A percentile compares a stretch with the other conserved stretches of the same genome.
These are phyloP conservation scores for Lasiosphaeris hirsuta DNA, from an alignment of 495 filamentous ascomycete genomes.

Conservation along the genomic window DNA sequence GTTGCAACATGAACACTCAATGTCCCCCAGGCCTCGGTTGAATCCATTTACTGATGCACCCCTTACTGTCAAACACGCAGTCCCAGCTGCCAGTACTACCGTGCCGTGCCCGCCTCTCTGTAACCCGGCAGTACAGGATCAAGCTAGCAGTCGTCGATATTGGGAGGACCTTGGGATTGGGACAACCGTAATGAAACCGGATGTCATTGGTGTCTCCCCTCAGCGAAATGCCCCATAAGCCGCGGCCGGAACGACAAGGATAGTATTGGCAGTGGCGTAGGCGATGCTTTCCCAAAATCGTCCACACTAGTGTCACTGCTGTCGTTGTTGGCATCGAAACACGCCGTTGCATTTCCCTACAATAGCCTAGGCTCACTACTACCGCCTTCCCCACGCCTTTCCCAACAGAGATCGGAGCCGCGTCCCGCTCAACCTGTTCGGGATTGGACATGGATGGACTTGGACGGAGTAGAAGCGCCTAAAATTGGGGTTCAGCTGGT, in stretches of 20 bases:
- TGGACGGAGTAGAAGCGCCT: neutral
- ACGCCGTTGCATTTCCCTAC: slow-evolving; percentile 20
- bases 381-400: slow-evolving; percentile 5
- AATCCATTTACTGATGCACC: too few species aligned
- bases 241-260: neutral
- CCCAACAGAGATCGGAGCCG: slow-evolving; percentile 17
- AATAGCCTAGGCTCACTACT: slow-evolving; percentile 1
- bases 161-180: slow-evolving; percentile 23
- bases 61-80: too few species aligned
- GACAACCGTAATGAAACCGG: slow-evolving; percentile 2
- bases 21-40: too few species aligned
- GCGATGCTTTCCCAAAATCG: neutral
- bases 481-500: neutral
- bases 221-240: neutral
- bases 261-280: neutral
- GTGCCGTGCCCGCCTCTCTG: slow-evolving; percentile 17
- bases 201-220: neutral
- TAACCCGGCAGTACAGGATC: slow-evolving; percentile 16
- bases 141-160: slow-evolving; percentile 20
- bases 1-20: too few species aligned
- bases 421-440: slow-evolving; percentile 10
- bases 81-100: too few species aligned
- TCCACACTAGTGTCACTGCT: neutral
- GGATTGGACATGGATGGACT: slow-evolving; percentile 3
- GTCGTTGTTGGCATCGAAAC: slow-evolving; percentile 10